phyloP scores from a whole-genome alignment of 768 basidiomycete species.

The Lactarius deliciosus region DNA sequence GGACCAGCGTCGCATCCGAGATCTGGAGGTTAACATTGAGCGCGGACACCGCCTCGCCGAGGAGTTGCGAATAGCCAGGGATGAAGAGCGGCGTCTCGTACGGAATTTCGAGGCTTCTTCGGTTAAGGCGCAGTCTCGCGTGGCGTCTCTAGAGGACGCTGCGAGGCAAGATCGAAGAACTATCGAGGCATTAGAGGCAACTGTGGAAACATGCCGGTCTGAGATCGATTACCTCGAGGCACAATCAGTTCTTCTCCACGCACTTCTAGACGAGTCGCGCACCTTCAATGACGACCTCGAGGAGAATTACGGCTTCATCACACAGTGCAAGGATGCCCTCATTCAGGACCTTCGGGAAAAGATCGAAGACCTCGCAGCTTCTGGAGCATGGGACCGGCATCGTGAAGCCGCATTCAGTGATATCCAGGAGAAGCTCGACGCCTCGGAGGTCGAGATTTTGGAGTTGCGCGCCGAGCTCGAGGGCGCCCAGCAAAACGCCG shows the following conservation, averaged over 20 bases:
- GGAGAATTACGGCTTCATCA: slow-evolving; percentile 19
- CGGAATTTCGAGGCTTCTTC: slow-evolving; percentile 13
- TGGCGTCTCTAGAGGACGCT: slow-evolving; percentile 15
- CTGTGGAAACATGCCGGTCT: slow-evolving; percentile 9
- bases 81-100: slow-evolving; percentile 14
- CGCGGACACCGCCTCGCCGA: slow-evolving; percentile 13
- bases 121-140: slow-evolving; percentile 8
- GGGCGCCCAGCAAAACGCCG: slow-evolving; percentile 27
- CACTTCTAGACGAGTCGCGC: slow-evolving; percentile 26
- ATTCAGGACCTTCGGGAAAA: slow-evolving; percentile 27
- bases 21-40: slow-evolving; percentile 19
- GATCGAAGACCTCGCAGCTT: slow-evolving; percentile 14
- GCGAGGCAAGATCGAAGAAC: slow-evolving; percentile 16
- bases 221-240: slow-evolving; percentile 22
- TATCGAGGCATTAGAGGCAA: slow-evolving; percentile 12
- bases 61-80: slow-evolving; percentile 7
- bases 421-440: slow-evolving; percentile 25
- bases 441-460: slow-evolving; percentile 24
- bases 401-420: slow-evolving; percentile 22
- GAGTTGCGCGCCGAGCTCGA: slow-evolving; percentile 28
- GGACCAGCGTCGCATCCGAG: slow-evolving; percentile 17
- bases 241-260: slow-evolving; percentile 17
- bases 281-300: slow-evolving; percentile 26
- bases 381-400: slow-evolving; percentile 5
- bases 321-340: slow-evolving; percentile 28